Evolutionary conservation across 2,329 filamentous ascomycete genomes (phyloP).

Genomic region (Penicillium sp.): DNA sequence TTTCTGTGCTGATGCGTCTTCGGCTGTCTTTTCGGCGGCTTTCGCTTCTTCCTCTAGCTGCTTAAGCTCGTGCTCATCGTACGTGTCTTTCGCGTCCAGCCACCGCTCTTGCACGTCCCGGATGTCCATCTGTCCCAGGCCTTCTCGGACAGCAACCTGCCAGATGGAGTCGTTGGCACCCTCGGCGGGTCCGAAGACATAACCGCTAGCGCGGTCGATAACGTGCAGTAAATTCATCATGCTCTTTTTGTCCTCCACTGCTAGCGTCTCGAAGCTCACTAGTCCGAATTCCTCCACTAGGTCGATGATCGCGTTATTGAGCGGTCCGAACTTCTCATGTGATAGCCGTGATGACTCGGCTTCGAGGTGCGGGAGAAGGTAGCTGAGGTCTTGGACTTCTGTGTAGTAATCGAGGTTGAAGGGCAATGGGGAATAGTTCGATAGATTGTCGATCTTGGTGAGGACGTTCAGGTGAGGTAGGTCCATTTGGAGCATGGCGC

Average conservation of each 20-base stretch:
- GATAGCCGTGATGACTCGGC: slow-evolving; percentile 63
- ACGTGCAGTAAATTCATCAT: slow-evolving; percentile 87
- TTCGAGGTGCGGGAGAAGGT: slow-evolving; percentile 71
- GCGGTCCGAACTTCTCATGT: slow-evolving; percentile 66
- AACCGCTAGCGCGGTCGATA: slow-evolving; percentile 85
- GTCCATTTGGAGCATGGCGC: slow-evolving; percentile 97
- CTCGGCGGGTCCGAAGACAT: slow-evolving; percentile 82
- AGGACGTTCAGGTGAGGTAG: slow-evolving; percentile 91
- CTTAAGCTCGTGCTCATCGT: slow-evolving; percentile 68
- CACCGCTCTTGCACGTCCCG: slow-evolving; percentile 90
- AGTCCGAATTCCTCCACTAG: slow-evolving; percentile 83
- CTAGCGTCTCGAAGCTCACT: slow-evolving; percentile 83
- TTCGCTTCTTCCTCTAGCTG: slow-evolving; percentile 65
- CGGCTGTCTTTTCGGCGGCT: slow-evolving; percentile 20
- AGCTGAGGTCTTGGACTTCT: slow-evolving; percentile 84
- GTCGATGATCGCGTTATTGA: slow-evolving; percentile 79
- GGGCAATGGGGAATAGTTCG: slow-evolving; percentile 72
- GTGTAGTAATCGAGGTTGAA: slow-evolving; percentile 98
- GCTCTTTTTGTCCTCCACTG: slow-evolving; percentile 91
- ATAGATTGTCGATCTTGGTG: slow-evolving; percentile 92
- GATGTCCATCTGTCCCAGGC: slow-evolving; percentile 63
- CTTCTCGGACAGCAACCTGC: slow-evolving; percentile 82
- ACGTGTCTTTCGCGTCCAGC: slow-evolving; percentile 81
- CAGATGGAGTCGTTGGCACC: slow-evolving; percentile 94
- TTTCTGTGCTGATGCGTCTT: no score